Evolutionary conservation across 225 moss, liverwort and hornwort genomes (phyloP).

Genomic region (Pseudisothecium myosuroides): DNA sequence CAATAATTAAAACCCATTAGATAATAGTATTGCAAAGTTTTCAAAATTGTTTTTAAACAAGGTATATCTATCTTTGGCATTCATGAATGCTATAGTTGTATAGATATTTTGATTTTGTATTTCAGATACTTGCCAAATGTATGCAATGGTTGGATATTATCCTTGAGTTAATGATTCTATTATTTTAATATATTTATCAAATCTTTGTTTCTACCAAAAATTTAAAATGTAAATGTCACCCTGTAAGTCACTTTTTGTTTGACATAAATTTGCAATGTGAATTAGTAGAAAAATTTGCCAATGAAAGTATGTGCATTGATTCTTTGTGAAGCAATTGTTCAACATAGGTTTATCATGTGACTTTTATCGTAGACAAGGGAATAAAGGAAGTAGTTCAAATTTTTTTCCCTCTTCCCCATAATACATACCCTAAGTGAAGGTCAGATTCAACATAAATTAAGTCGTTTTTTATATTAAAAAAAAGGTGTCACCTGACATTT

Average conservation of each 20-base stretch:
- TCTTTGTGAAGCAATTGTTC: neutral
- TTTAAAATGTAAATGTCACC: neutral
- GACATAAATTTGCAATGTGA: neutral
- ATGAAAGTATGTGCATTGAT: neutral
- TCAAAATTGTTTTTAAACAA: neutral
- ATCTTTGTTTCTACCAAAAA: neutral
- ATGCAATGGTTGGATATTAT: neutral
- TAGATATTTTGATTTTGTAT: neutral
- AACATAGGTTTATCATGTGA: neutral
- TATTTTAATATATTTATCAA: neutral
- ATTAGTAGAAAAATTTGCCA: neutral
- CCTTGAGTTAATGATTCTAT: accelerated
- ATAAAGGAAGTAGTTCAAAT: neutral
- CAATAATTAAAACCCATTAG: neutral
- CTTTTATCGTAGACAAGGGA: neutral
- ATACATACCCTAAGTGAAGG: neutral
- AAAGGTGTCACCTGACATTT: too few species aligned
- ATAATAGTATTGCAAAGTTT: neutral
- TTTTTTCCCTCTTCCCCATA: neutral
- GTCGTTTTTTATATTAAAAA: too few species aligned
- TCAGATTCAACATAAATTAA: too few species aligned
- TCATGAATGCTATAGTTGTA: neutral
- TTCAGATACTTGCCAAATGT: neutral
- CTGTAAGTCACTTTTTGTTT: neutral
- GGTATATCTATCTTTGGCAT: neutral